Evolutionary conservation across 2,329 filamentous ascomycete species (phyloP), one percentile per base, ranked within the genome.

Genomic region (Colletotrichum sansevieriae): DNA sequence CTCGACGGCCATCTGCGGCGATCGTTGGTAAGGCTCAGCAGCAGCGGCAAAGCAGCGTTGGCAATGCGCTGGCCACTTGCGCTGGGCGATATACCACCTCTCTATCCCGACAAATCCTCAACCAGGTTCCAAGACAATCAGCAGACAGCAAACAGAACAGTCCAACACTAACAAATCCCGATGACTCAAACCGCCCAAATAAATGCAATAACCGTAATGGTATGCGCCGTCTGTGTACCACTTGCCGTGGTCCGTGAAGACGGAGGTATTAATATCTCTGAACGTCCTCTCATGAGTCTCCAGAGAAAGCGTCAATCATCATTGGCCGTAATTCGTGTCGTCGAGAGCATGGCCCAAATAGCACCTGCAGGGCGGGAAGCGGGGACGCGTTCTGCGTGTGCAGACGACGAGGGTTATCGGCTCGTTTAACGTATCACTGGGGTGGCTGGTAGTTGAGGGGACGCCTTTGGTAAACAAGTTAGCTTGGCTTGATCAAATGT

Each of bases 391-490:
- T 65, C 62, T 65, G 66, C 66, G 49, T 61, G 37, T 69, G 62
- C 66, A 66, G 56, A 22, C 51, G 61, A 66, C 43, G 63, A 66
- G 64, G 37, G 22, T 52, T 58, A 43, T 68, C 52, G 63, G 56
- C 41, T 65, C 56, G 63, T 55, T 57, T 33, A 39, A 44, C 62
- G 18, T 39, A 63, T 83, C 80, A 85, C 79, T 86, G 84, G 62
- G 92, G 91, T 70, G 92, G 88, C 78, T 95, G 91, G 81, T 93
- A 96, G 82, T 95, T 94, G 76, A 96, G 90, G 63, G 92, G 92
- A 74, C 93, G 91, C 83, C 93, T 96, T 72, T 39, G 18, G 51
- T 18, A 18, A 29, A 29, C 11, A 5, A 20, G 46, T 67, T 52
- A 70, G 58, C 29, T 29, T 29, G 29, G 7, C 29, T 29, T 29